Evolutionary conservation across 2,329 filamentous ascomycete species (phyloP).

Genomic region (Diaporthe eres): DNA sequence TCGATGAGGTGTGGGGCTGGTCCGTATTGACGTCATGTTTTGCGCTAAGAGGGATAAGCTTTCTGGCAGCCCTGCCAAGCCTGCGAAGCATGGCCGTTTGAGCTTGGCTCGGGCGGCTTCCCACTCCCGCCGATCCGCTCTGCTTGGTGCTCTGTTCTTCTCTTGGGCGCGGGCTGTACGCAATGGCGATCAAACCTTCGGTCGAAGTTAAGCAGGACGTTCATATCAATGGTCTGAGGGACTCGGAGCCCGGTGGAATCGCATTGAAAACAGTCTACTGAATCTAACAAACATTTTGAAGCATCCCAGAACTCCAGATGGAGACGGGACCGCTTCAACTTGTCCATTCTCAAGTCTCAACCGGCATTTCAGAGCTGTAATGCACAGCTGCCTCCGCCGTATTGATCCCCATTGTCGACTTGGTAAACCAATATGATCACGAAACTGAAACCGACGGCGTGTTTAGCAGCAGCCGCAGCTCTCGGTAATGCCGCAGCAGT

Average conservation of each 20-base stretch:
- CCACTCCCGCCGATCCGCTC: not conserved
- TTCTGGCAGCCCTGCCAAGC: conserved; percentile 25
- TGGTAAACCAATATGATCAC: too few relatives aligned
- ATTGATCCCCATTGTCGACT: not conserved
- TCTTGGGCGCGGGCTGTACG: not conserved
- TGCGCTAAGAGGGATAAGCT: conserved; percentile 12
- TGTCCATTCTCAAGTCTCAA: not conserved
- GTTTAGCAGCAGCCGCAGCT: conserved; percentile 37
- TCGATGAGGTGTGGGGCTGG: not conserved
- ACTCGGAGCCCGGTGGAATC: not conserved
- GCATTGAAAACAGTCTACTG: not conserved
- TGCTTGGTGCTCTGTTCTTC: not conserved
- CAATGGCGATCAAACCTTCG: not conserved
- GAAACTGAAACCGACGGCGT: too few relatives aligned
- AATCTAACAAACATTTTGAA: not conserved
- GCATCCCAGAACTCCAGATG: not conserved
- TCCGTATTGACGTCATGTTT: not conserved
- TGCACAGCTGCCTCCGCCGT: not conserved
- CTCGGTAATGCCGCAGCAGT: conserved; percentile 41
- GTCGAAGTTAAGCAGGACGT: too few relatives aligned
- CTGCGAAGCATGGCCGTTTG: not conserved
- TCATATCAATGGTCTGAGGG: not conserved
- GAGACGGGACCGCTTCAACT: not conserved
- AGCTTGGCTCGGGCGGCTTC: conserved; percentile 25
- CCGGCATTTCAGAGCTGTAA: too few relatives aligned